Conservation (phyloP, 208 protist species). For the Trypanosoma grayi region DNA sequence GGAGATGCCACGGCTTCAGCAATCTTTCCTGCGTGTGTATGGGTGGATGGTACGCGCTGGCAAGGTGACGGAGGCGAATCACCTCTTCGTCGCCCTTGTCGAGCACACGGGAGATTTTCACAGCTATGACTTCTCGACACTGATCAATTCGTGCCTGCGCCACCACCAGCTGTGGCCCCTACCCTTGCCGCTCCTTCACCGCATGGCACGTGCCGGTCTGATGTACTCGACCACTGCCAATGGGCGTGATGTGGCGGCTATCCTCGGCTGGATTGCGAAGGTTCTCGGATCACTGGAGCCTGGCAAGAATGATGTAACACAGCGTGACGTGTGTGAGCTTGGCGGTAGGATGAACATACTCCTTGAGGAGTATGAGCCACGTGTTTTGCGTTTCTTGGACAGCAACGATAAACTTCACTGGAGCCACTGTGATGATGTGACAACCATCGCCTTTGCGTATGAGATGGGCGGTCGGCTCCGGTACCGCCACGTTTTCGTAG, state of each 20-base stretch:
- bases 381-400: conserved; percentile 55
- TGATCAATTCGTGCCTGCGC: conserved; percentile 50
- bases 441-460: conserved; percentile 74
- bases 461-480: conserved; percentile 70
- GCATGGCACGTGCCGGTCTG: conserved; percentile 41
- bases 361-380: conserved; percentile 64
- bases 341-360: conserved; percentile 54
- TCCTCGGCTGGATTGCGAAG: conserved; percentile 51
- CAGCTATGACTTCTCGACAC: conserved; percentile 43
- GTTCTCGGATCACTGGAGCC: conserved; percentile 44
- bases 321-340: conserved; percentile 42
- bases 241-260: conserved; percentile 42
- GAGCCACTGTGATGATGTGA: conserved; percentile 50
- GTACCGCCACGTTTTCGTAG: conserved; percentile 57
- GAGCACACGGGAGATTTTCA: conserved; percentile 51
- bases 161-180: conserved; percentile 63
- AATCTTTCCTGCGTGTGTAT: conserved; percentile 61
- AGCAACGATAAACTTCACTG: conserved; percentile 45
- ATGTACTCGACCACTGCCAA: conserved; percentile 43
- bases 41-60: conserved; percentile 78
- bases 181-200: conserved; percentile 48
- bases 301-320: conserved; percentile 37
- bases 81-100: conserved; percentile 56
- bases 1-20: conserved; percentile 33
- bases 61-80: conserved; percentile 36